phyloP scores from a whole-genome alignment of 768 basidiomycete species.

The Auricularia auricula-judae region DNA sequence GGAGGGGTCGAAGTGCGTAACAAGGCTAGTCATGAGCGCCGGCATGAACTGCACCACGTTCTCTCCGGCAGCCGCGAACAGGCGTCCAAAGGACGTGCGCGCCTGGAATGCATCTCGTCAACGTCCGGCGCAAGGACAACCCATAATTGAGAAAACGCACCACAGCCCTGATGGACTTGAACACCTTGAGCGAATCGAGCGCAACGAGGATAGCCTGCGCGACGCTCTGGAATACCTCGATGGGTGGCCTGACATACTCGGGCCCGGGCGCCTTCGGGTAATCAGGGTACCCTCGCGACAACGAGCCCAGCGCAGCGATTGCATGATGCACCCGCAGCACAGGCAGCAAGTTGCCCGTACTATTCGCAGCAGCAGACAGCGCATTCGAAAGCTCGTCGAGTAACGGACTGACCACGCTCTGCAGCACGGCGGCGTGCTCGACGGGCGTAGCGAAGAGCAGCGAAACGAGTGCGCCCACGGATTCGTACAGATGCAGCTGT shows the following conservation, averaged over 20 bases:
- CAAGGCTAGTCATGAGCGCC: conserved; percentile 78
- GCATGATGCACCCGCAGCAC: conserved; percentile 84
- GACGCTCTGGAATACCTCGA: conserved; percentile 73
- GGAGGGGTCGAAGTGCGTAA: conserved; percentile 82
- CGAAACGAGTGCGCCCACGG: conserved; percentile 74
- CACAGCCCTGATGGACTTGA: conserved; percentile 84
- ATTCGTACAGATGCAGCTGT: conserved; percentile 92
- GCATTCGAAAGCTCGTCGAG: conserved; percentile 58
- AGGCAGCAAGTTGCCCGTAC: conserved; percentile 59
- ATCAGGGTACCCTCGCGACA: conserved; percentile 95
- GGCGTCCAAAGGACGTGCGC: conserved; percentile 85
- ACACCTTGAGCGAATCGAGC: conserved; percentile 77
- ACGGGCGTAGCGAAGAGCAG: conserved; percentile 55
- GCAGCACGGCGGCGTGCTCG: conserved; percentile 54
- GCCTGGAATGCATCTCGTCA: conserved; percentile 37
- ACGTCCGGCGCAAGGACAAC: background rate
- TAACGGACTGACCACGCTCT: conserved; percentile 74
- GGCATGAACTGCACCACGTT: conserved; percentile 82
- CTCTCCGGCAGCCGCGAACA: conserved; percentile 81
- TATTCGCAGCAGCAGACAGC: conserved; percentile 37
- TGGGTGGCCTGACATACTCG: conserved; percentile 56
- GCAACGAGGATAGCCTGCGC: conserved; percentile 81
- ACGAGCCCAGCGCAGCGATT: conserved; percentile 88
- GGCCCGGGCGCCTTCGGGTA: conserved; percentile 60
- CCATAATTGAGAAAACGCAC: conserved; percentile 34